Conservation (phyloP, 2,329 filamentous ascomycete species). For the Periconia sp. region DNA sequence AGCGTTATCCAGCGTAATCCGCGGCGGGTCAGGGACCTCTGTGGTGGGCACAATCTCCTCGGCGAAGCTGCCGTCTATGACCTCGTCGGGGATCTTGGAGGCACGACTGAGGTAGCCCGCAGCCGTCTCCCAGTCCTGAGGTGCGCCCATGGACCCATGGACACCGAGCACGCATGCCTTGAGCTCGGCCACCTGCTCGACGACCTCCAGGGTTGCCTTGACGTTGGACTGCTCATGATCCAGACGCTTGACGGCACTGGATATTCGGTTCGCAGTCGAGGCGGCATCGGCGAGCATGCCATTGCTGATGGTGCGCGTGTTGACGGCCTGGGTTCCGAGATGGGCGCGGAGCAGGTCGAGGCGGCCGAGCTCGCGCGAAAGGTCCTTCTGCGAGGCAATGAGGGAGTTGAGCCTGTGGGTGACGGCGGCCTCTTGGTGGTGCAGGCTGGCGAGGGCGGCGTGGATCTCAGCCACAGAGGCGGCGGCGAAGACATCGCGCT, state of each 20-base stretch:
- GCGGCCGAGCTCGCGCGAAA: slow-evolving; percentile 83
- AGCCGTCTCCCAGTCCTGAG: slow-evolving; percentile 98
- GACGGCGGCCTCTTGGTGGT: slow-evolving; percentile 75
- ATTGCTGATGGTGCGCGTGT: slow-evolving; percentile 82
- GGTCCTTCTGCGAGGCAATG: slow-evolving; percentile 81
- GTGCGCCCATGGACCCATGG: slow-evolving; percentile 93
- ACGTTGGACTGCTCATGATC: slow-evolving; percentile 92
- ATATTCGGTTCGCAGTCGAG: slow-evolving; percentile 83
- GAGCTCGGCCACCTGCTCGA: slow-evolving; percentile 95
- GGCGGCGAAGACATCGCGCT: slow-evolving; percentile 63
- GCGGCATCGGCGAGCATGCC: slow-evolving; percentile 89
- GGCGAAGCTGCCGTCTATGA: slow-evolving; percentile 84
- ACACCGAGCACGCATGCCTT: slow-evolving; percentile 96
- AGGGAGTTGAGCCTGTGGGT: slow-evolving; percentile 77
- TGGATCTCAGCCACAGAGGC: slow-evolving; percentile 80
- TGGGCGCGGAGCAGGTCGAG: slow-evolving; percentile 89
- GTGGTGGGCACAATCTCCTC: slow-evolving; percentile 92
- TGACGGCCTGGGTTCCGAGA: slow-evolving; percentile 84
- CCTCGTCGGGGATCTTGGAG: slow-evolving; percentile 77
- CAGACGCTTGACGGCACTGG: slow-evolving; percentile 82
- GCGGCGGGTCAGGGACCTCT: slow-evolving; percentile 91
- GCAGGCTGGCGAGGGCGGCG: slow-evolving; percentile 75
- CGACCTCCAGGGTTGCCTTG: slow-evolving; percentile 86
- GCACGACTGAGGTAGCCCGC: slow-evolving; percentile 88
- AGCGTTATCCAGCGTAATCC: slow-evolving; percentile 83